Conservation (phyloP, 106 monocot genomes). For the Acorus gramineus region DNA sequence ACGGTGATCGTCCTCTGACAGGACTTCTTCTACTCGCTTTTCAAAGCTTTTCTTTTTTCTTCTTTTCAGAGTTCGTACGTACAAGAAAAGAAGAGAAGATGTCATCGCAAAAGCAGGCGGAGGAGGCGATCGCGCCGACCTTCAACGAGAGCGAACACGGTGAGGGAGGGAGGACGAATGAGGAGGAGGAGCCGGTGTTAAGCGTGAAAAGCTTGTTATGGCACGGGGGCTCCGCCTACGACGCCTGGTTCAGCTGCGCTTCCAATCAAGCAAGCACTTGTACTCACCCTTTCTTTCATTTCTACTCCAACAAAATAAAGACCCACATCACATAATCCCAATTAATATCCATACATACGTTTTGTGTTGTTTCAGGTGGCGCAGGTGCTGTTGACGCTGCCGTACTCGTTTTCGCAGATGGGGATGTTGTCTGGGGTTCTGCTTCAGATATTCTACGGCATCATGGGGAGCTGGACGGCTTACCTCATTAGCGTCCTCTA, state of each 20-base stretch:
- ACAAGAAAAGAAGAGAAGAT: not conserved
- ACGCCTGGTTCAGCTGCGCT: conserved; percentile 51
- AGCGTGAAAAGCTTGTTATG: conserved; percentile 28
- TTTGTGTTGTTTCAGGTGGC: conserved; percentile 28
- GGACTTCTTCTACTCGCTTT: no score
- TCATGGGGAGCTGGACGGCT: conserved; percentile 62
- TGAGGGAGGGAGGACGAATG: not conserved
- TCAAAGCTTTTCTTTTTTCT: no score
- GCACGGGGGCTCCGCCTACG: conserved; percentile 47
- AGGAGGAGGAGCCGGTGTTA: conserved; percentile 2
- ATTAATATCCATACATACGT: not conserved
- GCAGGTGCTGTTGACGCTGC: conserved; percentile 55
- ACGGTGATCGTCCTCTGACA: no score
- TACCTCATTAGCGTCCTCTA: conserved; percentile 63
- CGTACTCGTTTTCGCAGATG: conserved; percentile 60
- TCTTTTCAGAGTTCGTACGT: no score
- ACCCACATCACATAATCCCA: no score
- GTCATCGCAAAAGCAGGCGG: conserved; percentile 15
- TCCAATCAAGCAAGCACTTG: conserved; percentile 26
- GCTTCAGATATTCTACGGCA: conserved; percentile 51
- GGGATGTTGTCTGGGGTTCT: conserved; percentile 47
- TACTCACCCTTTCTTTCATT: not conserved
- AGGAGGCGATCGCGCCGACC: conserved; percentile 31
- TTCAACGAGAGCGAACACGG: conserved; percentile 19
- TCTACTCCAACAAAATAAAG: no score